Conservation (phyloP, 2,329 filamentous ascomycete genomes). For the Botrytis hyacinthi region DNA sequence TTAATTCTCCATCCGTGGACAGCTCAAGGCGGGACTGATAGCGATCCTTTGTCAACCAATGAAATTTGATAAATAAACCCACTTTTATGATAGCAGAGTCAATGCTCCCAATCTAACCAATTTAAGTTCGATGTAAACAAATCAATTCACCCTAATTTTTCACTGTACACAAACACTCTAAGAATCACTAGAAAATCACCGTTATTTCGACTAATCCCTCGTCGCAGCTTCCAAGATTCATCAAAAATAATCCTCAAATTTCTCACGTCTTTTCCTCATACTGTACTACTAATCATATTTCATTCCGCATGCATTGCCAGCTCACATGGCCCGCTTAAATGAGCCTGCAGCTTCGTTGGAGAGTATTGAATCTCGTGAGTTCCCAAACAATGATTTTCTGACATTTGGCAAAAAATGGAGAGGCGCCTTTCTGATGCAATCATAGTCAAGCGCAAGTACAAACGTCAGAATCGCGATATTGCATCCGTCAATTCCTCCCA, state of each 20-base stretch:
- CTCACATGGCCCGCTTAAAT: slow-evolving; percentile 74
- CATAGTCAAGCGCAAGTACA: slow-evolving; percentile 72
- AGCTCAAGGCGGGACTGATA: slow-evolving; percentile 1
- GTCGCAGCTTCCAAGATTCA: slow-evolving; percentile 10
- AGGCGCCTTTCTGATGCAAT: slow-evolving; percentile 15
- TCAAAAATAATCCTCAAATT: not conserved
- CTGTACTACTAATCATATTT: not conserved
- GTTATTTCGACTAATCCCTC: not conserved
- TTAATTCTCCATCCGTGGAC: slow-evolving; percentile 3
- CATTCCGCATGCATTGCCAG: slow-evolving; percentile 33
- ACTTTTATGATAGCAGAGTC: slow-evolving; percentile 7
- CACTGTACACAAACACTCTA: slow-evolving; percentile 15
- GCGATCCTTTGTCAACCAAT: not conserved
- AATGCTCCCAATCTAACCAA: slow-evolving; percentile 15
- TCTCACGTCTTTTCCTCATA: not conserved
- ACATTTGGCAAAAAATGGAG: slow-evolving; percentile 6
- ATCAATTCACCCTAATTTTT: slow-evolving; percentile 19
- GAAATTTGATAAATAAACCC: not conserved
- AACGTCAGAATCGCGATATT: slow-evolving; percentile 82
- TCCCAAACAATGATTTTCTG: not conserved
- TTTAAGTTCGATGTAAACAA: slow-evolving; percentile 36
- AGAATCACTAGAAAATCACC: not conserved
- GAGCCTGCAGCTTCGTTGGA: slow-evolving; percentile 68
- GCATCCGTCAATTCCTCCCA: slow-evolving; percentile 76
- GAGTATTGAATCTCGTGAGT: slow-evolving; percentile 68